Evolutionary conservation across 106 monocot species (phyloP).

Genomic region (Apostasia ramifera): DNA sequence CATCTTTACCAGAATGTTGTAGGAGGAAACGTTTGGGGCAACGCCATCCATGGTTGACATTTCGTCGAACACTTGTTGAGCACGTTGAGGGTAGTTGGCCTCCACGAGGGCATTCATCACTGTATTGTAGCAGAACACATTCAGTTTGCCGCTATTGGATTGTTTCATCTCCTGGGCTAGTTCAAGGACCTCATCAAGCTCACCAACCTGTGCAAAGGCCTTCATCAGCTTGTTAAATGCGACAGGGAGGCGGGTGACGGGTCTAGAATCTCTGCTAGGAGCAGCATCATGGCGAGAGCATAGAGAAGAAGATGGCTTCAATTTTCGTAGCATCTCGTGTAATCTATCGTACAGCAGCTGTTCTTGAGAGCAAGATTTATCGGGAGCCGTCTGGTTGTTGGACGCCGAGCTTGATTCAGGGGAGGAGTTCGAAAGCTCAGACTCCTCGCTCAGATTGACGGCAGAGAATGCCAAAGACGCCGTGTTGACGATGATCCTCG

Average conservation of each 20-base stretch:
- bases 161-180: constrained; percentile 37
- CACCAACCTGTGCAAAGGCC: constrained; percentile 19
- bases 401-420: background rate
- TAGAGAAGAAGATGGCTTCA: background rate
- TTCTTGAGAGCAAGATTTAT: background rate
- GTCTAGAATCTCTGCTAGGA: background rate
- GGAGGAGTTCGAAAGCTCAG: background rate
- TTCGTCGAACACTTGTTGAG: constrained; percentile 27
- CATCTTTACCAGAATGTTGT: constrained; percentile 46
- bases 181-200: constrained; percentile 22
- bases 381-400: background rate
- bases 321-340: background rate
- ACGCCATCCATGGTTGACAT: constrained; percentile 25
- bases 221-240: constrained; percentile 39
- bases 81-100: constrained; percentile 11
- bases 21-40: constrained; percentile 24
- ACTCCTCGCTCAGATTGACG: background rate
- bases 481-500: background rate
- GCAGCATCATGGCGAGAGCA: background rate
- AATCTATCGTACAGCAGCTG: background rate
- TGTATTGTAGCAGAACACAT: constrained; percentile 38
- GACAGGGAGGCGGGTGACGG: constrained; percentile 9
- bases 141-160: constrained; percentile 3
- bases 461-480: background rate
- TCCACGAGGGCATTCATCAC: constrained; percentile 33